A percentile compares a stretch with the other conserved stretches of the same genome.
Conservation (phyloP, 1,284 basidiomycete species). For the Cutaneotrichosporon sp. region DNA sequence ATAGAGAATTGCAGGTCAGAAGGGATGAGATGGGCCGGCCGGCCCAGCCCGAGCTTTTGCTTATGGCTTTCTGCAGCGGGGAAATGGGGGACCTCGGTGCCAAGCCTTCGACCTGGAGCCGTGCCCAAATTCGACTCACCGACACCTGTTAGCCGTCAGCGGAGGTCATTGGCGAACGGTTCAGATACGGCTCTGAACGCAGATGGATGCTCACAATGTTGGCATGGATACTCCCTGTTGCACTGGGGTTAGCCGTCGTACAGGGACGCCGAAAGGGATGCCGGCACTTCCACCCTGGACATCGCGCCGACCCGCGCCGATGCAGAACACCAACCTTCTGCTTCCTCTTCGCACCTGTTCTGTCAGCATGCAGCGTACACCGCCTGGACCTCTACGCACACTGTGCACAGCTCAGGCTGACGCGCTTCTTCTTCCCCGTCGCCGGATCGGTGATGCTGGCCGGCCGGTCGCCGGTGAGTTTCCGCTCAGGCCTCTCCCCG, state of each 20-base stretch:
- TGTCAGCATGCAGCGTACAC: constrained; percentile 5
- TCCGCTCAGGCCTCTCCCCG: constrained; percentile 19
- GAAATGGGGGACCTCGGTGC: too few relatives aligned
- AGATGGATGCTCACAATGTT: constrained; percentile 49
- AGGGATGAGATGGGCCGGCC: too few relatives aligned
- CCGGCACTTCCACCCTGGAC: neutral
- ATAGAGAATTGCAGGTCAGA: too few relatives aligned
- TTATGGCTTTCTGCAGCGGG: too few relatives aligned
- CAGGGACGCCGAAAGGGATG: too few relatives aligned
- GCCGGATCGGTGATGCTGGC: constrained; percentile 20
- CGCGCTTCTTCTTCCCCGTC: constrained; percentile 45
- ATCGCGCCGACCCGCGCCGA: neutral
- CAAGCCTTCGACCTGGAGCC: too few relatives aligned
- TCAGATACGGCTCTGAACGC: too few relatives aligned
- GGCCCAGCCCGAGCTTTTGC: too few relatives aligned
- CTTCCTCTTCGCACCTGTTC: constrained; percentile 45
- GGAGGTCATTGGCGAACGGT: too few relatives aligned
- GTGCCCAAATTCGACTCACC: constrained; percentile 11
- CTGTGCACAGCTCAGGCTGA: constrained; percentile 48
- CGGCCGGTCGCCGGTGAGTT: constrained; percentile 12
- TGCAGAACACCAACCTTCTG: constrained; percentile 42
- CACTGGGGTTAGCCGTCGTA: constrained; percentile 41
- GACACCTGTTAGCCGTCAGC: constrained; percentile 9
- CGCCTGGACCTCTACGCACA: constrained; percentile 34
- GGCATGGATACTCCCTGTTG: constrained; percentile 49